Base-by-base conservation (phyloP, 2,329 filamentous ascomycete species). In the Ophiocordyceps camponoti-saundersi region DNA sequence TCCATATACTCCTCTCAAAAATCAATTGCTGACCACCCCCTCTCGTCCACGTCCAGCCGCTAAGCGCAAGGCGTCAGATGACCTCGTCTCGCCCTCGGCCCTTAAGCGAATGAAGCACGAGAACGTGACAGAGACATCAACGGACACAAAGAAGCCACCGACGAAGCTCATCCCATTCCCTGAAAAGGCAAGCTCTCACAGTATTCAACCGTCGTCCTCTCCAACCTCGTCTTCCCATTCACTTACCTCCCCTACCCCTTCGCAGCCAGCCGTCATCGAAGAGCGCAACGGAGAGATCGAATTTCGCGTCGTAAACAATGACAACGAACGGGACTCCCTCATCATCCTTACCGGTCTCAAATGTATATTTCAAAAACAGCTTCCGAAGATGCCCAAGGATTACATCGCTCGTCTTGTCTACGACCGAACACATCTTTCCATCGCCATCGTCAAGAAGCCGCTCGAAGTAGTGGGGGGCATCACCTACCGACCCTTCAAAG, bases 361-460 rank as follows among this genome's bases (percentile, higher is more conserved):
- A 62, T 95, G 89, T 60, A 93, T 98, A 53, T 96, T 98, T 58
- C 92, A 98, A 62, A 96, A 96, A 57, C 92, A 98, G 60, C 72
- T 98, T 6, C 92, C 92, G 0, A 96, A 96, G 65, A 98, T 98
- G 92, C 92, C 92, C 15, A 95, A 96, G 64, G 92, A 96, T 60
- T 98, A 98, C 62, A 96, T 98, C 56, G 92, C 92, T 4, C 85
- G 92, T 39, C 78, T 98, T 8, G 92, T 98, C 49, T 98, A 98
- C 66, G 92, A 98, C 64, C 82, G 92, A 46, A 95, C 90, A 6
- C 92, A 98, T 68, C 64, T 96, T 50, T 95, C 87, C 39, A 95
- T 98, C 56, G 92, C 92, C 21, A 96, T 98, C 58, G 86, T 96
- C 56, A 96, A 96, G 70, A 89, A 93, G 57, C 90, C 92, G 1